Conservation (phyloP, 805 yeast species). For the Candida namnaoensis region DNA sequence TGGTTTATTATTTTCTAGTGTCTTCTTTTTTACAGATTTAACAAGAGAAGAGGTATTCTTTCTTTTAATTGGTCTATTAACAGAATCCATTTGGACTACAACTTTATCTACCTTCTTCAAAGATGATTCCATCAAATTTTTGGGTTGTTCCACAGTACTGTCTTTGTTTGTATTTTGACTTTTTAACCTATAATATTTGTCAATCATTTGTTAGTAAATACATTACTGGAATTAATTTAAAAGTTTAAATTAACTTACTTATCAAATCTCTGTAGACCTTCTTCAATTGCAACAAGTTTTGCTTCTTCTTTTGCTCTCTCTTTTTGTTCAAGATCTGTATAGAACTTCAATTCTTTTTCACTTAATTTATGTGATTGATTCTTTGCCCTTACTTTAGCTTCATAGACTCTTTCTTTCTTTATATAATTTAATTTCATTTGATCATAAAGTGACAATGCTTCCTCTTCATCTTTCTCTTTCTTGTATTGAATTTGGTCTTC, state of each 20-base stretch:
- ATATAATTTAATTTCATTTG: constrained; percentile 18
- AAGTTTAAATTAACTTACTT: constrained; percentile 6
- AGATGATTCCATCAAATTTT: too few species aligned
- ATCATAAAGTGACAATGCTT: constrained; percentile 15
- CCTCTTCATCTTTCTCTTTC: constrained; percentile 13
- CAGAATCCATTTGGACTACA: too few species aligned
- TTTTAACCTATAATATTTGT: too few species aligned
- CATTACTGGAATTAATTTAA: too few species aligned
- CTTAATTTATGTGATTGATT: constrained; percentile 13
- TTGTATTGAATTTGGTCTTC: constrained; percentile 9
- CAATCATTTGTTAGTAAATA: too few species aligned
- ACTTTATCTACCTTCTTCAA: too few species aligned
- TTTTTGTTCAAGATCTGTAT: constrained; percentile 5
- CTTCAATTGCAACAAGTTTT: constrained; percentile 11
- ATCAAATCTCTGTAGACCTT: constrained; percentile 11
- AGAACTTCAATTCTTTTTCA: constrained; percentile 12
- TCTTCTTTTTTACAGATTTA: too few species aligned
- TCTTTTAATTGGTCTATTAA: too few species aligned
- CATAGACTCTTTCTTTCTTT: constrained; percentile 13
- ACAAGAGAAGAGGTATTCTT: too few species aligned
- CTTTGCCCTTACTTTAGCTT: constrained; percentile 13
- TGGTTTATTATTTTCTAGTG: too few species aligned
- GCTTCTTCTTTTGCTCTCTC: constrained; percentile 4
- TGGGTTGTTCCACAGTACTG: too few species aligned
- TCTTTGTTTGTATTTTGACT: too few species aligned